A percentile compares a stretch with the other conserved stretches of the same genome.
These are phyloP conservation scores for Leccinum rimulosum DNA, from an alignment of 768 basidiomycete species.

Conservation along the genomic window DNA sequence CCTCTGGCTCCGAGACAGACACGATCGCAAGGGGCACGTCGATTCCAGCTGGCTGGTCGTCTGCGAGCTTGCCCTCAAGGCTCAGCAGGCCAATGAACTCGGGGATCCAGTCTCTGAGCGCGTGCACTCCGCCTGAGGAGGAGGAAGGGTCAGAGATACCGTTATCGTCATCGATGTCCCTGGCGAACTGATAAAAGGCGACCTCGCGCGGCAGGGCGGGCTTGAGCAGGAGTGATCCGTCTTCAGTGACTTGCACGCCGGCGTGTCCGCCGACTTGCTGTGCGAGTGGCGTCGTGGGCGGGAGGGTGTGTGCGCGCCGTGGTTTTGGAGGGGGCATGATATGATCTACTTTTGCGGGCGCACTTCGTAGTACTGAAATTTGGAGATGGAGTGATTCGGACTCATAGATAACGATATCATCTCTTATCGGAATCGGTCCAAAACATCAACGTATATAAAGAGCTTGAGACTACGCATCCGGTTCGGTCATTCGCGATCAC, in stretches of 20 bases:
- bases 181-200: slow-evolving; percentile 63
- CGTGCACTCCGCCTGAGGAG: slow-evolving; percentile 3
- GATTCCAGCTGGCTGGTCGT: slow-evolving; percentile 7
- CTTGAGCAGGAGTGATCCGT: slow-evolving; percentile 81
- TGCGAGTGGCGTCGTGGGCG: slow-evolving; percentile 35
- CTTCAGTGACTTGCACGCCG: slow-evolving; percentile 67
- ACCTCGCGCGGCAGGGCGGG: slow-evolving; percentile 62
- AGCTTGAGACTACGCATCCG: too few relatives aligned
- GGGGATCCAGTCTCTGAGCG: slow-evolving; percentile 61
- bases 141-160: slow-evolving; percentile 21
- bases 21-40: slow-evolving; percentile 21
- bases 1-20: slow-evolving; percentile 31
- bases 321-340: slow-evolving; percentile 9
- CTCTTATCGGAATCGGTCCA: background rate
- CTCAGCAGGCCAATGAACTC: slow-evolving; percentile 77
- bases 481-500: too few relatives aligned
- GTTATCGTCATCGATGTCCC: slow-evolving; percentile 12
- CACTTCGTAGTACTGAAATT: too few relatives aligned
- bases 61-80: slow-evolving; percentile 51
- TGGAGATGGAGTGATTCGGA: too few relatives aligned
- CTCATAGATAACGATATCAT: background rate
- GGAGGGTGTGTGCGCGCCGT: slow-evolving; percentile 18
- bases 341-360: background rate
- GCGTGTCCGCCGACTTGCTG: slow-evolving; percentile 82
- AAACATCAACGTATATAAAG: too few relatives aligned